Evolutionary conservation across 2,329 filamentous ascomycete genomes (phyloP), one percentile per base, ranked within the genome.

Genomic region (Sclerotinia minor): DNA sequence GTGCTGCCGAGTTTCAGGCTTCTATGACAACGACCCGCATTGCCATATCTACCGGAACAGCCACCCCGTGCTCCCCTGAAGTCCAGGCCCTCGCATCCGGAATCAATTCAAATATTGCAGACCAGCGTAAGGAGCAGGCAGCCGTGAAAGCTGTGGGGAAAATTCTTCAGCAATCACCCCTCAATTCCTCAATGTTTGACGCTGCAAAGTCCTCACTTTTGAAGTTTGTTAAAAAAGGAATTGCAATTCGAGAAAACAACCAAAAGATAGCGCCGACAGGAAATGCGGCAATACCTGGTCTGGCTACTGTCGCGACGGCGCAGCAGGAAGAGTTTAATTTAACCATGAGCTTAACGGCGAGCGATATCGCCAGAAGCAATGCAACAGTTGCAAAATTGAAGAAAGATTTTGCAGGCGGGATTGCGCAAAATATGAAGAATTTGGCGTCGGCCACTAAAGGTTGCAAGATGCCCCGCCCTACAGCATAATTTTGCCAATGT

Each of bases 341-440:
- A 21, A 73, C 72, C 3, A 68, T 67, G 67, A 61, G 67, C 15
- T 54, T 73, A 60, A 65, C 66, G 7, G 47, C 70, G 7, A 53
- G 7, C 9, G 47, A 72, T 59, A n/a, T 65, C 1, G 45, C 32
- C 2, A 24, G 29, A 11, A 67, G 68, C 19, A 71, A 69, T 45
- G 47, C 58, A 45, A 72, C 71, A 1, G 71, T 73, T 15, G 68
- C 55, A 49, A 69, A 53, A 7, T 47, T 73, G 60, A 70, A 70
- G 60, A 64, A 41, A 35, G 72, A 73, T 65, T 73, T 73, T 47
- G 49, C 41, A 2, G 72, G 72, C 5, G 72, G 72, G 3, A 73
- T 73, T 32, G 41, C 41, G 29, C 71, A 73, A 38, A 73, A 73
- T 49, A 71, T 68, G 71, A 70, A 67, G 69, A 73, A 73, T 45